A percentile compares a stretch with the other conserved stretches of the same genome.
phyloP scores from a whole-genome alignment of 202 grass and related monocot genomes.

The Dendrocalamus latiflorus region DNA sequence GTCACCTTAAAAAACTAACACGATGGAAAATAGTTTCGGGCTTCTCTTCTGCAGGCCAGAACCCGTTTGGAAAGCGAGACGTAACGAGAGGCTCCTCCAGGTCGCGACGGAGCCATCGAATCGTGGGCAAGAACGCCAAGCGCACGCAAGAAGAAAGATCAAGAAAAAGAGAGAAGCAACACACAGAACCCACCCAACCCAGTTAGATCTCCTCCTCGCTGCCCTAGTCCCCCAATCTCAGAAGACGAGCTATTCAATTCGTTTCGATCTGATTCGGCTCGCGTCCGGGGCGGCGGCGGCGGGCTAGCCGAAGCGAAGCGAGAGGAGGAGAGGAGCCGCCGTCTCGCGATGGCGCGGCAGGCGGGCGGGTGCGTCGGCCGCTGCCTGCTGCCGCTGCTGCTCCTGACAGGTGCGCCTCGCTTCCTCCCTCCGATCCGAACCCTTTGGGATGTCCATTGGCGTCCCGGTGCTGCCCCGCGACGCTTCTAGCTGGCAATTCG shows the following conservation, averaged over 20 bases:
- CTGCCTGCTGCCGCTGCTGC: constrained; percentile 58
- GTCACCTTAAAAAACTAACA: too few species aligned
- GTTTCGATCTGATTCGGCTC: not conserved
- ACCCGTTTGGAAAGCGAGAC: too few species aligned
- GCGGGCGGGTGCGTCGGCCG: constrained; percentile 39
- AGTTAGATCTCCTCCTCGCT: constrained; percentile 19
- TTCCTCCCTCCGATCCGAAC: not conserved
- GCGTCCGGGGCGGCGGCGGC: constrained; percentile 1
- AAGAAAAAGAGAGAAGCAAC: not conserved
- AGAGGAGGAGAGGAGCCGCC: not conserved
- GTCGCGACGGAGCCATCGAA: too few species aligned
- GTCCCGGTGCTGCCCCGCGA: not conserved
- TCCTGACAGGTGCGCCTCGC: constrained; percentile 40
- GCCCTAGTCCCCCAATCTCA: not conserved
- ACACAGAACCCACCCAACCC: not conserved
- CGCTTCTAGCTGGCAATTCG: not conserved
- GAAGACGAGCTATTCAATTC: not conserved
- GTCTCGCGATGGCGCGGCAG: constrained; percentile 38
- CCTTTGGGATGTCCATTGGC: not conserved
- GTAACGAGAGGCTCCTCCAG: too few species aligned
- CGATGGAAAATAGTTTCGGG: too few species aligned
- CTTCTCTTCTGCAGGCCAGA: too few species aligned
- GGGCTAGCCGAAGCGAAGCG: constrained; percentile 13
- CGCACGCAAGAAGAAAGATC: not conserved
- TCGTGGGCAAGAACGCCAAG: too few species aligned